Conservation (phyloP, 441 rosid genomes). For the Syzygium syzygioides region DNA sequence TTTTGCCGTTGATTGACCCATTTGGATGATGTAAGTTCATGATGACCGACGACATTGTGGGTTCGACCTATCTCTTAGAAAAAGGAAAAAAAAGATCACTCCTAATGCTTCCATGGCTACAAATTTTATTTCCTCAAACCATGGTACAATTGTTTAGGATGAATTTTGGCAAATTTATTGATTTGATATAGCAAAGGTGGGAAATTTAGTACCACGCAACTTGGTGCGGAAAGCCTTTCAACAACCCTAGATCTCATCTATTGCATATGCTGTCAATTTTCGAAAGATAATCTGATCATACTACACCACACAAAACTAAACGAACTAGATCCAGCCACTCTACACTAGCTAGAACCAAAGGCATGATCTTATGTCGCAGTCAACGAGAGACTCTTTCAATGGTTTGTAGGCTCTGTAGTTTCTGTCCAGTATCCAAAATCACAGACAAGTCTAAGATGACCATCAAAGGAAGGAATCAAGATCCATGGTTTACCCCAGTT, state of each 20-base stretch:
- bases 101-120: background rate
- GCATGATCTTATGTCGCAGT: background rate
- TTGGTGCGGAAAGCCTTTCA: background rate
- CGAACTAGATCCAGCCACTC: background rate
- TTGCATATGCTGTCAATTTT: background rate
- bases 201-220: background rate
- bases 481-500: background rate
- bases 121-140: background rate
- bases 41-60: fast-evolving
- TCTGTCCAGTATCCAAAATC: background rate
- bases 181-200: background rate
- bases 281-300: background rate
- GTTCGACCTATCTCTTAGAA: background rate
- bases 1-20: background rate
- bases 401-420: background rate
- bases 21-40: background rate
- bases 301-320: background rate
- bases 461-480: background rate
- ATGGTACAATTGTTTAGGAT: background rate
- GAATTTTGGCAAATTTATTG: background rate
- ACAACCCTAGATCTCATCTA: background rate
- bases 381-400: background rate
- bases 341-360: background rate
- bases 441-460: background rate
- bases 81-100: background rate